Base-by-base conservation (phyloP, 2,329 filamentous ascomycete species). In the Fusarium nematophilum region DNA sequence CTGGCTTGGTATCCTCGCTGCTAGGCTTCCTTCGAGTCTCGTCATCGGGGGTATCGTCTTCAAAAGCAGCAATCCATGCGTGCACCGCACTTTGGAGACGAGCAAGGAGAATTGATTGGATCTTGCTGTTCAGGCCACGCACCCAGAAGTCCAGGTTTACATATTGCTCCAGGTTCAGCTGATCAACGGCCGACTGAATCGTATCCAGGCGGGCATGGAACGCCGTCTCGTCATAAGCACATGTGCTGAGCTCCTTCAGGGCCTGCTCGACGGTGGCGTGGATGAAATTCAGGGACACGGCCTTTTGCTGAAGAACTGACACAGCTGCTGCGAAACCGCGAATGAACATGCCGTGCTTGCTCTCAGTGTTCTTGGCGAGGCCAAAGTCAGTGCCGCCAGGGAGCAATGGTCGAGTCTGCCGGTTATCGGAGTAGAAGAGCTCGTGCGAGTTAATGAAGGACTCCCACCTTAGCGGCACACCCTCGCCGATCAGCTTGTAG, bases 381-480 rank as follows among this genome's bases (percentile, higher is more conserved):
- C 76, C 73, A 49, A 80, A 79, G 42, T 80, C 78, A 9, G 71
- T 69, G 14, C 71, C 74, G 5, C 72, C 70, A 3, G 76, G 71
- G 7, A 78, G 64, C 8, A 79, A 55, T 70, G 67, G 86, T 77
- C 57, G 84, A 67, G 60, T 84, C 44, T 78, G 75, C 53, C 76
- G 70, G 46, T 75, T 74, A 43, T 78, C 76, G 76, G 69, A 90
- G 84, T 71, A 90, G 78, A 70, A 93, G 26, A 97, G 83, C 73
- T 99, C 95, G 74, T 97, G 97, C 2, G 93, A 93, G 73, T 97
- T 94, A 47, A 99, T 92, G 68, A 99, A 98, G 0, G 95, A 97
- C 71, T 99, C 95, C 95, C 95, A 99, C 69, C 93, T 89, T 23
- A 99, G 79, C 1, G 92, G 92, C 25, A 98, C 85, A 55, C 96